A percentile compares a stretch with the other conserved stretches of the same genome.
Evolutionary conservation across 129 eudicot genomes (phyloP).

Genomic region (Silybum marianum): DNA sequence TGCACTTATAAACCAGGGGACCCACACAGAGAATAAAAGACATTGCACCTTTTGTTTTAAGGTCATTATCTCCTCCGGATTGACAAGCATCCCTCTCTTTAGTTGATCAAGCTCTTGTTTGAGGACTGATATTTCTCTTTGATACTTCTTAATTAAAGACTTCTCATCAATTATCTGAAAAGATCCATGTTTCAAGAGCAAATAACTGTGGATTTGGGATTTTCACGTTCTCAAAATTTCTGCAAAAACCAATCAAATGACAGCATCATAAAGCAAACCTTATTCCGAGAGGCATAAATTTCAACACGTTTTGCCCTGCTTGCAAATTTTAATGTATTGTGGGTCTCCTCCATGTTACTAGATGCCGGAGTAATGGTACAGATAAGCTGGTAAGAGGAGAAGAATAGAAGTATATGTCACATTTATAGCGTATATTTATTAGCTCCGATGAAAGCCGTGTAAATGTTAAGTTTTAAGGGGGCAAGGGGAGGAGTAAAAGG

Average conservation of each 20-base stretch:
- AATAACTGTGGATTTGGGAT: conserved; percentile 19
- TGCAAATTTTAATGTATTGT: conserved; percentile 93
- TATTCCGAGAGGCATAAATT: conserved; percentile 88
- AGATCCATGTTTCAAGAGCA: conserved; percentile 27
- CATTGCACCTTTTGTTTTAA: conserved; percentile 76
- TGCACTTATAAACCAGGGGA: neutral
- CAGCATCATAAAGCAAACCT: conserved; percentile 46
- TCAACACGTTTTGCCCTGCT: conserved; percentile 96
- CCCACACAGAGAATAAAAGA: neutral
- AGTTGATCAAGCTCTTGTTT: conserved; percentile 93
- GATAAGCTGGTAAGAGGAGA: conserved; percentile 68
- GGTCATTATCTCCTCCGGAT: conserved; percentile 84
- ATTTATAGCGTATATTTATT: neutral
- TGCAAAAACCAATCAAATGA: conserved; percentile 25
- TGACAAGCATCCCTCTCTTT: conserved; percentile 87
- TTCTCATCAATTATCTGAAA: conserved; percentile 98
- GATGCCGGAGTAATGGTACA: conserved; percentile 99
- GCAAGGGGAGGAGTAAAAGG: neutral
- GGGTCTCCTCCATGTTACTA: conserved; percentile 97
- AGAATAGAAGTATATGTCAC: conserved; percentile 15
- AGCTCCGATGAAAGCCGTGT: neutral
- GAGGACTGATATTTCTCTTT: conserved; percentile 87
- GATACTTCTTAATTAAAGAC: conserved; percentile 95
- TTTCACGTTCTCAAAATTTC: conserved; percentile 10
- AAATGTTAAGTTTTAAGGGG: neutral